phyloP scores from a whole-genome alignment of 2,329 filamentous ascomycete genomes.

The Pezicula neosporulosa region DNA sequence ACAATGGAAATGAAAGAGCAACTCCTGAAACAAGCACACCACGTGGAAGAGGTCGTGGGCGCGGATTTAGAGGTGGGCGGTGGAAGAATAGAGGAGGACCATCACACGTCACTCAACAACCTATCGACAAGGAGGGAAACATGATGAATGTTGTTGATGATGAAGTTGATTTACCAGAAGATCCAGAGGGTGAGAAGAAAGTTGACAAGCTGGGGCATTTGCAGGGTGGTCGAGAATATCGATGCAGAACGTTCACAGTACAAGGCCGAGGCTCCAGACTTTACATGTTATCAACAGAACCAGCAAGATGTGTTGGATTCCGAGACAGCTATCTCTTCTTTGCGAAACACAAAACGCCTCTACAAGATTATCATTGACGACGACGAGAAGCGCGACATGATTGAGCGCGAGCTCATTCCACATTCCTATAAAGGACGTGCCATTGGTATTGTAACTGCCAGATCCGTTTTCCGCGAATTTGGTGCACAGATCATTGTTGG shows the following conservation, averaged over 20 bases:
- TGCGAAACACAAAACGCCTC: conserved; percentile 91
- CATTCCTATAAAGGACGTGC: conserved; percentile 98
- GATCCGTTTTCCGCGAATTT: conserved; percentile 96
- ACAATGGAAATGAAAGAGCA: conserved; percentile 39
- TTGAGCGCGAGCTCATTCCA: conserved; percentile 90
- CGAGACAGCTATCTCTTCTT: conserved; percentile 98
- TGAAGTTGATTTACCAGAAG: conserved; percentile 84
- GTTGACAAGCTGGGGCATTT: conserved; percentile 87
- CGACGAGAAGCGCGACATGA: conserved; percentile 94
- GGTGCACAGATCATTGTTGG: conserved; percentile 92
- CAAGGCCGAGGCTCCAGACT: conserved; percentile 77
- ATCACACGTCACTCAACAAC: conserved; percentile 75
- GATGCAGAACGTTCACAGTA: conserved; percentile 92
- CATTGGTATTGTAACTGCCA: conserved; percentile 93
- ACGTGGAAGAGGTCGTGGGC: conserved; percentile 60
- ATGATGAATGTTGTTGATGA: conserved; percentile 88
- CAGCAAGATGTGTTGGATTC: conserved; percentile 94
- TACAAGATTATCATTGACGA: conserved; percentile 99
- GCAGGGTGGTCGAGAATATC: conserved; percentile 81
- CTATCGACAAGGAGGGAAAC: conserved; percentile 91
- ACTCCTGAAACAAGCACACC: conserved; percentile 42
- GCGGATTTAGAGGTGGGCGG: conserved; percentile 52
- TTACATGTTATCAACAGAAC: conserved; percentile 98
- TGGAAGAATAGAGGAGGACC: conserved; percentile 67
- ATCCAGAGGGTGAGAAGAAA: conserved; percentile 85